Percentiles rank a stretch among this genome's conserved stretches.
phyloP scores from a whole-genome alignment of 1,284 basidiomycete species.

The Meira nashicola region DNA sequence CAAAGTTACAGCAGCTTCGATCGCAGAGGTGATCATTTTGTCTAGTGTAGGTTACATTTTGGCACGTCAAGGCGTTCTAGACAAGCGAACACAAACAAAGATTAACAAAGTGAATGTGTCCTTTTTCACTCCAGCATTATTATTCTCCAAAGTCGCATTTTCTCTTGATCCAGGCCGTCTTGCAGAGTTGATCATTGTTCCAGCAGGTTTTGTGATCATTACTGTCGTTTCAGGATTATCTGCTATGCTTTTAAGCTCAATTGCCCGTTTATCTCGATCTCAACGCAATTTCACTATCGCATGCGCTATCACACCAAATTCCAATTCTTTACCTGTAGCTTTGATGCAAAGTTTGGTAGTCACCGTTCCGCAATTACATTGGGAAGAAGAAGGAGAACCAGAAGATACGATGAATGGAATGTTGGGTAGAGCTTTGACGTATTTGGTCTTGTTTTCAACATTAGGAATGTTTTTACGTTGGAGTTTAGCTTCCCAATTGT shows the following conservation, averaged over 20 bases:
- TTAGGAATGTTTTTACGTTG: slow-evolving; percentile 69
- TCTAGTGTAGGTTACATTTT: slow-evolving; percentile 81
- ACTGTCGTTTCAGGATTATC: slow-evolving; percentile 49
- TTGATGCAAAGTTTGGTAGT: slow-evolving; percentile 82
- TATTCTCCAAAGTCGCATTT: slow-evolving; percentile 89
- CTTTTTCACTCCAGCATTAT: slow-evolving; percentile 82
- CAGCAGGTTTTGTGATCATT: slow-evolving; percentile 67
- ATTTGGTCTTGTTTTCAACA: slow-evolving; percentile 85
- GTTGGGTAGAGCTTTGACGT: slow-evolving; percentile 85
- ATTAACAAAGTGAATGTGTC: slow-evolving; percentile 61
- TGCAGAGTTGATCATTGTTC: slow-evolving; percentile 84
- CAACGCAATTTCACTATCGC: slow-evolving; percentile 55
- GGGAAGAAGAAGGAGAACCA: slow-evolving; percentile 60
- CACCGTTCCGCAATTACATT: slow-evolving; percentile 76
- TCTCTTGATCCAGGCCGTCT: slow-evolving; percentile 65
- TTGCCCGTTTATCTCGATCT: slow-evolving; percentile 46
- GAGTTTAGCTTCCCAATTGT: slow-evolving; percentile 54
- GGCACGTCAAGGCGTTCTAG: slow-evolving; percentile 71
- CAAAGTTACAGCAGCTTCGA: slow-evolving; percentile 58
- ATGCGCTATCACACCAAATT: slow-evolving; percentile 59
- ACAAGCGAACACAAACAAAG: slow-evolving; percentile 77
- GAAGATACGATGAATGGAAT: slow-evolving; percentile 79
- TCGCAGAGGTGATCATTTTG: slow-evolving; percentile 79
- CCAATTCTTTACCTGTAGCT: slow-evolving; percentile 87
- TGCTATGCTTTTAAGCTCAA: slow-evolving; percentile 45